Evolutionary conservation across 768 basidiomycete genomes (phyloP).

Genomic region (Tricholomella constricta): DNA sequence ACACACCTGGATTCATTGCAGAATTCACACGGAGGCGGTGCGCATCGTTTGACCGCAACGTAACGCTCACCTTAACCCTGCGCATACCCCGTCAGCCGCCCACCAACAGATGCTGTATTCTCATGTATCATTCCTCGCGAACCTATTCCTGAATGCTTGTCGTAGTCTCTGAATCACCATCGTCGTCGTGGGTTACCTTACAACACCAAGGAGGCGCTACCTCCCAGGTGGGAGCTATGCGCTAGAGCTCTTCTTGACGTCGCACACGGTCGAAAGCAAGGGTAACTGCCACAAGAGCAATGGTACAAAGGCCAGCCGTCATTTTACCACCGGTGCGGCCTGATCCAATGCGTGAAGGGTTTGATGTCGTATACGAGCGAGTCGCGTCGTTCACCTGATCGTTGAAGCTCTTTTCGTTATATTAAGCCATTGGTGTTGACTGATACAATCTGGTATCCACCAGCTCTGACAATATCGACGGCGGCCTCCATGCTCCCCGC

Average conservation of each 20-base stretch:
- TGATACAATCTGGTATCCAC: constrained; percentile 75
- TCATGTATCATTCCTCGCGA: too few species aligned
- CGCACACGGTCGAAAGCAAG: constrained; percentile 87
- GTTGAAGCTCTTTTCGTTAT: too few species aligned
- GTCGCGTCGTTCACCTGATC: constrained; percentile 46
- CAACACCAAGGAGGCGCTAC: constrained; percentile 52
- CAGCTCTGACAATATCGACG: too few species aligned
- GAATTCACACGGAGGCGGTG: too few species aligned
- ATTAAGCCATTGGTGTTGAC: too few species aligned
- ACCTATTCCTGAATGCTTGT: too few species aligned
- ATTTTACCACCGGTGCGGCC: constrained; percentile 81
- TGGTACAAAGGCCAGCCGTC: constrained; percentile 68
- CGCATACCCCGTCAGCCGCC: too few species aligned
- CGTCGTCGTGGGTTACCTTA: constrained; percentile 43
- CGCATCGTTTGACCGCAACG: too few species aligned
- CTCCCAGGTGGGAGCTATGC: constrained; percentile 65
- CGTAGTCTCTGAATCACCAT: not conserved
- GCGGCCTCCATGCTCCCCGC: too few species aligned
- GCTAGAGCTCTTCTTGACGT: constrained; percentile 76
- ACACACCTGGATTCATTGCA: too few species aligned
- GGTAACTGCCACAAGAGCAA: constrained; percentile 67
- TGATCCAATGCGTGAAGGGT: constrained; percentile 89
- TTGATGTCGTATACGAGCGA: constrained; percentile 92
- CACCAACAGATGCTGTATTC: too few species aligned
- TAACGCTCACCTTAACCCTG: too few species aligned